A percentile compares a stretch with the other conserved stretches of the same genome.
These are phyloP conservation scores for Hibiscus syriacus DNA, from an alignment of 345 rosid genomes.

Conservation along the genomic window DNA sequence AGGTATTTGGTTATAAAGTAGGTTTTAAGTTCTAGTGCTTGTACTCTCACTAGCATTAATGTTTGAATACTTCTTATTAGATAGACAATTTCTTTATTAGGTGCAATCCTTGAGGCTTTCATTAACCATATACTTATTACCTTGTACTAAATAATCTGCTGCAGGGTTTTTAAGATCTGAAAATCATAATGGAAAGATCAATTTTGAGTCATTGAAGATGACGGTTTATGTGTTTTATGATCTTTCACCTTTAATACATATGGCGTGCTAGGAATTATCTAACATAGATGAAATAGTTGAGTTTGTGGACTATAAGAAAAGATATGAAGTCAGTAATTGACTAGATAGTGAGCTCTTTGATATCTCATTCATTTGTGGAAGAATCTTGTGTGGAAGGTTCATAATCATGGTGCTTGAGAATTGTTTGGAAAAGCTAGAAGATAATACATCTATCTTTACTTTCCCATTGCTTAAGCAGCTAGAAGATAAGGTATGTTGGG, in stretches of 20 bases:
- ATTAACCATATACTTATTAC: neutral
- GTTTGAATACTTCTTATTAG: neutral
- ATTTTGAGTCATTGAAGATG: neutral
- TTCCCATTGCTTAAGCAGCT: too few relatives aligned
- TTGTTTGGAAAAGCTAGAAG: neutral
- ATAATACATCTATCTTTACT: too few relatives aligned
- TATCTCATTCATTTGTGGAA: neutral
- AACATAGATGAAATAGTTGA: neutral
- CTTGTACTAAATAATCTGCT: neutral
- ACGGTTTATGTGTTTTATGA: neutral
- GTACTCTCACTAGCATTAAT: neutral
- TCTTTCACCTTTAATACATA: neutral
- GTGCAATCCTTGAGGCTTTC: slow-evolving; percentile 4
- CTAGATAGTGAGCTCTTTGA: neutral
- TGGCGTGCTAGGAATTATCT: neutral
- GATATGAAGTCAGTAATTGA: too few relatives aligned
- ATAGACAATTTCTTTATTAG: neutral
- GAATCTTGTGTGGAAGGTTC: neutral
- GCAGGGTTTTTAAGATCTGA: neutral
- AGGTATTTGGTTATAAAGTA: neutral
- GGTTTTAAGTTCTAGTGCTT: neutral
- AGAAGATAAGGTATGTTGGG: too few relatives aligned
- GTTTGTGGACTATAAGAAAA: neutral
- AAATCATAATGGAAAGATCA: neutral
- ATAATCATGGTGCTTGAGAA: neutral